A percentile compares a stretch with the other conserved stretches of the same genome.
phyloP scores from a whole-genome alignment of 129 eudicot genomes.

The Centaurea solstitialis region DNA sequence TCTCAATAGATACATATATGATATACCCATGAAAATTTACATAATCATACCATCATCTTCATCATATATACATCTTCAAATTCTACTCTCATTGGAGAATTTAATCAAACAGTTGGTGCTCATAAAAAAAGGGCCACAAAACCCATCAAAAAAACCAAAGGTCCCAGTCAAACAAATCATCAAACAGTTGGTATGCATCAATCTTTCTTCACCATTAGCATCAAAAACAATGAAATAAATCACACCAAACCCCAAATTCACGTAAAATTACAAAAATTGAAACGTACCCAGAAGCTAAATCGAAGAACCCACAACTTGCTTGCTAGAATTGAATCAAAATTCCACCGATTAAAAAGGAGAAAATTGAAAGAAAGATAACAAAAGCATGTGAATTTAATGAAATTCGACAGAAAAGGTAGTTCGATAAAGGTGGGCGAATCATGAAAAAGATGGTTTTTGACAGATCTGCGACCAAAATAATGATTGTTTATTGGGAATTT shows the following conservation, averaged over 20 bases:
- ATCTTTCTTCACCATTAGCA: background rate
- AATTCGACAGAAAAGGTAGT: background rate
- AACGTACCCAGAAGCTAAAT: background rate
- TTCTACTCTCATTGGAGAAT: background rate
- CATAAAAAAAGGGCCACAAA: background rate
- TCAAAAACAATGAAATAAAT: background rate
- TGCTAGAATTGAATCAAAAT: background rate
- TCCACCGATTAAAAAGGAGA: background rate
- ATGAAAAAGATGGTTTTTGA: conserved; percentile 4
- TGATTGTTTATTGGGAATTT: background rate
- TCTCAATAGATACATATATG: too few species aligned
- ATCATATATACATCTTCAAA: too few species aligned
- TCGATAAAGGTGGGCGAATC: background rate
- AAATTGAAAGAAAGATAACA: background rate
- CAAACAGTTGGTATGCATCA: background rate
- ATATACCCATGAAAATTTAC: background rate
- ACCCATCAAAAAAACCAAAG: background rate
- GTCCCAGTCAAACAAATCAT: background rate
- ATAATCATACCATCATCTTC: too few species aligned
- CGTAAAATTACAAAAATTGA: too few species aligned
- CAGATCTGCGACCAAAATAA: background rate
- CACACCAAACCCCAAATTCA: background rate
- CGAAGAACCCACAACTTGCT: background rate
- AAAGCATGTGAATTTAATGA: too few species aligned
- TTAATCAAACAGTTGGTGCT: background rate